Conservation (phyloP, 1,139 yeast genomes). For the Spathaspora sp. region DNA sequence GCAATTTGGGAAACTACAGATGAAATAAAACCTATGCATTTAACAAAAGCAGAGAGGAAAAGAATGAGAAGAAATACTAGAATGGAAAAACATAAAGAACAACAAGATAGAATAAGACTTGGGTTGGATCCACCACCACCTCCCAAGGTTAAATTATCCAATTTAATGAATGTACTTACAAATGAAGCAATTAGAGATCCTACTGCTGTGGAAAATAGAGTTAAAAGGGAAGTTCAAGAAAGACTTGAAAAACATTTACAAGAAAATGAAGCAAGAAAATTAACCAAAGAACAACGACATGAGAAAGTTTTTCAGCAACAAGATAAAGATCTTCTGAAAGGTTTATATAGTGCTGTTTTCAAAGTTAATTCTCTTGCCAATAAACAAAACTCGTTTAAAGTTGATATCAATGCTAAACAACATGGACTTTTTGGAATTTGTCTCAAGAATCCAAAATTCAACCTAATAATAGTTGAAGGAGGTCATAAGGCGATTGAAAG, state of each 20-base stretch:
- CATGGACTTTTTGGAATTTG: slow-evolving; percentile 62
- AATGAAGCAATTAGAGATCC: slow-evolving; percentile 91
- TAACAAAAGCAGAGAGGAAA: slow-evolving; percentile 78
- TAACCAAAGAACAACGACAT: slow-evolving; percentile 57
- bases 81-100: slow-evolving; percentile 60
- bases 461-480: slow-evolving; percentile 73
- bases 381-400: slow-evolving; percentile 68
- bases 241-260: slow-evolving; percentile 61
- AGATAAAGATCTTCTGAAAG: slow-evolving; percentile 42
- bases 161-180: slow-evolving; percentile 81
- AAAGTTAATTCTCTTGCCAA: slow-evolving; percentile 53
- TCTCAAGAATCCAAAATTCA: slow-evolving; percentile 42
- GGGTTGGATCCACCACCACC: slow-evolving; percentile 89
- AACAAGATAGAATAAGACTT: slow-evolving; percentile 72
- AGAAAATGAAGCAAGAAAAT: slow-evolving; percentile 60
- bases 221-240: slow-evolving; percentile 64
- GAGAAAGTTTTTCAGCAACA: slow-evolving; percentile 50
- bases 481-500: slow-evolving; percentile 58
- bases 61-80: slow-evolving; percentile 73
- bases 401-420: slow-evolving; percentile 80
- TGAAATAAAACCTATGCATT: slow-evolving; percentile 48
- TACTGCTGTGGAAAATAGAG: slow-evolving; percentile 76
- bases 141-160: slow-evolving; percentile 81
- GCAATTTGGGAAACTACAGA: slow-evolving; percentile 54
- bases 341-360: slow-evolving; percentile 61